A percentile compares a stretch with the other conserved stretches of the same genome.
These are phyloP conservation scores for Leccinum pellstonianum DNA, from an alignment of 768 basidiomycete genomes.

Conservation along the genomic window DNA sequence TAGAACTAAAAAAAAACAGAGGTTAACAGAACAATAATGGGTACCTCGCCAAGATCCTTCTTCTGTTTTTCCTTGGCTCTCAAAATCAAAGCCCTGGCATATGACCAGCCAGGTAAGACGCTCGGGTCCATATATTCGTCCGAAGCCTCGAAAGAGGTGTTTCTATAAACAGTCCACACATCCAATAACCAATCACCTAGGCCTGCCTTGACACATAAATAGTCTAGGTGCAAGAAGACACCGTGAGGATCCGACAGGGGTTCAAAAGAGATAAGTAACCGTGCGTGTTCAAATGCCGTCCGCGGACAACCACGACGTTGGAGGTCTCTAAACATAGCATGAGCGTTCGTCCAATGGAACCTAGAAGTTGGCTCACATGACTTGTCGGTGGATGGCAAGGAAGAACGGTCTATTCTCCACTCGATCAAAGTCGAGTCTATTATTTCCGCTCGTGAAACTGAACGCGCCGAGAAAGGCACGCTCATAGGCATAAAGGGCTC, in stretches of 20 bases:
- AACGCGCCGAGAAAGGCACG: slow-evolving; percentile 85
- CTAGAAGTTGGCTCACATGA: slow-evolving; percentile 53
- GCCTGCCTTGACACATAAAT: slow-evolving; percentile 76
- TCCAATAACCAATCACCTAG: slow-evolving; percentile 82
- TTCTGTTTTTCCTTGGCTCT: slow-evolving; percentile 48
- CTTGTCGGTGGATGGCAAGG: slow-evolving; percentile 80
- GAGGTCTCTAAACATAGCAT: slow-evolving; percentile 56
- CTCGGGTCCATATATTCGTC: slow-evolving; percentile 47
- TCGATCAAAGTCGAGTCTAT: slow-evolving; percentile 83
- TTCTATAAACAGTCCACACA: slow-evolving; percentile 39
- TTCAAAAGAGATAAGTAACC: slow-evolving; percentile 82
- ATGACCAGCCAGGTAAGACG: slow-evolving; percentile 76
- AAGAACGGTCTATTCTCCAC: slow-evolving; percentile 95
- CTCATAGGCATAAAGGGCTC: slow-evolving; percentile 93
- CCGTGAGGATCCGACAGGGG: slow-evolving; percentile 91
- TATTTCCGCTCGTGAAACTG: slow-evolving; percentile 76
- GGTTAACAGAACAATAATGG: background rate
- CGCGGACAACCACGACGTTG: slow-evolving; percentile 87
- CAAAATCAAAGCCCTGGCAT: slow-evolving; percentile 67
- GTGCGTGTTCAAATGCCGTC: slow-evolving; percentile 88
- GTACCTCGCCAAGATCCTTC: slow-evolving; percentile 41
- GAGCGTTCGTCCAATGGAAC: background rate
- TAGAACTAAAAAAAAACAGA: background rate
- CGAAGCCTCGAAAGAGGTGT: slow-evolving; percentile 6
- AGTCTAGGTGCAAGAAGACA: slow-evolving; percentile 78